Evolutionary conservation across 345 rosid species (phyloP), one percentile per base, ranked within the genome.

Genomic region (Garcia nutans): DNA sequence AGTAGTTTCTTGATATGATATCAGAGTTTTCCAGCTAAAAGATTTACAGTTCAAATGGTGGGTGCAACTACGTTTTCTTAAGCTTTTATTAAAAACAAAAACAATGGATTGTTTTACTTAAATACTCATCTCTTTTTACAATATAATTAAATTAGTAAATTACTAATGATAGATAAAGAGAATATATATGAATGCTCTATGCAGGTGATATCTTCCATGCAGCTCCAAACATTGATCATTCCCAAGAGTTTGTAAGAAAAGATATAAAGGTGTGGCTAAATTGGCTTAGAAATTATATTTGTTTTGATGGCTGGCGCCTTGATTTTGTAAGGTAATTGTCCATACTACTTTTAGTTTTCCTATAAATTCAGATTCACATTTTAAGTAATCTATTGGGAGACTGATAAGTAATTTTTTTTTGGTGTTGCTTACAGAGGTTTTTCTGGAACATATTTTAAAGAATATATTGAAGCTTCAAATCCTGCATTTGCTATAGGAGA

Each of bases 291-390:
- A 78, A 66, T 72, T 75, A 82, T 44, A 78, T 84, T 72, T 84
- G 89, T 72, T 86, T 65, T 81, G 86, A 86, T 80, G 89, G 89
- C 2, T 86, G 89, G 89, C 83, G 87, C 66, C 87, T 86, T 68
- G 89, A 86, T 79, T 86, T 84, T 80, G 87, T 80, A 57, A 85
- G 86, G 88, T 85, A 56, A 55, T n/a, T 22, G 33, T 44, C 54
- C 4, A 23, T 24, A 19, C 2, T 20, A 4, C 56, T 13, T 16
- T 42, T 59, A 2, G 5, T 20, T 45, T 24, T 49, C 37, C 3
- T 13, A 0, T 52, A 12, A 12, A 11, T 37, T 69, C 52, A 47
- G 47, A 20, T 5, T 33, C 17, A 47, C 11, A 68, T 67, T 65
- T 49, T 47, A 64, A 47, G 44, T 23, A 49, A 28, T 26, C 17